These are phyloP conservation scores for Sanghuangporus baumii DNA, from an alignment of 1,284 basidiomycete species.

Conservation along the genomic window DNA sequence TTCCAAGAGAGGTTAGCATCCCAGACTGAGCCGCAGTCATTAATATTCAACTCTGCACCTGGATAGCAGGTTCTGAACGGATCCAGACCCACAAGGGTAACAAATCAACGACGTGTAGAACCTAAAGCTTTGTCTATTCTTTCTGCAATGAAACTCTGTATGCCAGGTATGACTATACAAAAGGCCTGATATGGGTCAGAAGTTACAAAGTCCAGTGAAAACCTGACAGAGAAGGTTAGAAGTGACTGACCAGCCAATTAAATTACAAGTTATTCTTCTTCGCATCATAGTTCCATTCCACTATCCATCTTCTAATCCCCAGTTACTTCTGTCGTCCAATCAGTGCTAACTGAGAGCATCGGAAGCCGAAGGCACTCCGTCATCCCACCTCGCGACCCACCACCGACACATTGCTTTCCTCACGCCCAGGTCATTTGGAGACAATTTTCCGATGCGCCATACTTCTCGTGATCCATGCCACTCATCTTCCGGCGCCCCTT, in stretches of 20 bases:
- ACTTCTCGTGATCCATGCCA: conserved; percentile 18
- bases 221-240: neutral
- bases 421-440: conserved; percentile 16
- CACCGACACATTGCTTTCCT: conserved; percentile 23
- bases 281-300: neutral
- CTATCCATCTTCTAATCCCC: neutral
- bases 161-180: neutral
- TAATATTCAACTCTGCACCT: neutral
- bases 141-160: neutral
- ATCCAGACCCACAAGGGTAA: neutral
- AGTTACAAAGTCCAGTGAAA: neutral
- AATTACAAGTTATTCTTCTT: neutral
- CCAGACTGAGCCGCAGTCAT: neutral
- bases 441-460: conserved; percentile 7
- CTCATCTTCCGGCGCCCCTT: conserved; percentile 25
- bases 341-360: neutral
- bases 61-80: neutral
- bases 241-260: neutral
- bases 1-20: neutral
- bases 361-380: neutral
- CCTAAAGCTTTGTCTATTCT: neutral
- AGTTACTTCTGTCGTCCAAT: neutral
- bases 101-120: neutral
- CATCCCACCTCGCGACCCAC: conserved; percentile 22
- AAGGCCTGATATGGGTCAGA: neutral